phyloP scores from a whole-genome alignment of 78 protist genomes.

The Anaeramoeba flamelloides region DNA sequence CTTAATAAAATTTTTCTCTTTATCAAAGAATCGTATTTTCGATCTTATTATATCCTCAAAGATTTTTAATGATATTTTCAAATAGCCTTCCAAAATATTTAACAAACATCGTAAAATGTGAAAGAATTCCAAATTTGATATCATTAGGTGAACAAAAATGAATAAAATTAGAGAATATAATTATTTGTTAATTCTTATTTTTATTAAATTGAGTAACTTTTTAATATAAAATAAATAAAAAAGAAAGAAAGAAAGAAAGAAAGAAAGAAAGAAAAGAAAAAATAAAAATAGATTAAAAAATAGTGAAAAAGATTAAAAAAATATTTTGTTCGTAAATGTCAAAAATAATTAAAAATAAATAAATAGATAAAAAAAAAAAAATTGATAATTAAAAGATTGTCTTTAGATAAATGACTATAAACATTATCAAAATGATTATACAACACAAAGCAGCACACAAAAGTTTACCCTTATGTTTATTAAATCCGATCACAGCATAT shows the following conservation, averaged over 20 bases:
- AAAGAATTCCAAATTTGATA: no score
- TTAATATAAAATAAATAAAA: not conserved
- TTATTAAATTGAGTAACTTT: no score
- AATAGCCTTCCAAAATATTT: no score
- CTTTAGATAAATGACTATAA: not conserved
- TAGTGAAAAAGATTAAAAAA: not conserved
- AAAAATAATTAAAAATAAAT: not conserved
- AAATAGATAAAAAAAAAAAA: not conserved
- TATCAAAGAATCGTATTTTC: no score
- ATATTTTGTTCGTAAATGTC: not conserved
- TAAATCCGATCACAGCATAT: not conserved
- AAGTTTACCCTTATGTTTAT: not conserved
- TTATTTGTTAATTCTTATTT: no score
- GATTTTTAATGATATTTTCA: no score
- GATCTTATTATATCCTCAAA: no score
- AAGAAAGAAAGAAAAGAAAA: not conserved
- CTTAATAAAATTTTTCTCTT: no score
- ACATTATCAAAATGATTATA: not conserved
- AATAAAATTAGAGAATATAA: no score
- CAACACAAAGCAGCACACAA: not conserved
- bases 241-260: slow-evolving; percentile 1
- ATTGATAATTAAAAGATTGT: not conserved
- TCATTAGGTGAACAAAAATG: no score
- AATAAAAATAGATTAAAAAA: not conserved
- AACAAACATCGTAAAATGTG: no score